Evolutionary conservation across 228 moss, liverwort and hornwort species (phyloP).

Genomic region (Sphagnum fallax): DNA sequence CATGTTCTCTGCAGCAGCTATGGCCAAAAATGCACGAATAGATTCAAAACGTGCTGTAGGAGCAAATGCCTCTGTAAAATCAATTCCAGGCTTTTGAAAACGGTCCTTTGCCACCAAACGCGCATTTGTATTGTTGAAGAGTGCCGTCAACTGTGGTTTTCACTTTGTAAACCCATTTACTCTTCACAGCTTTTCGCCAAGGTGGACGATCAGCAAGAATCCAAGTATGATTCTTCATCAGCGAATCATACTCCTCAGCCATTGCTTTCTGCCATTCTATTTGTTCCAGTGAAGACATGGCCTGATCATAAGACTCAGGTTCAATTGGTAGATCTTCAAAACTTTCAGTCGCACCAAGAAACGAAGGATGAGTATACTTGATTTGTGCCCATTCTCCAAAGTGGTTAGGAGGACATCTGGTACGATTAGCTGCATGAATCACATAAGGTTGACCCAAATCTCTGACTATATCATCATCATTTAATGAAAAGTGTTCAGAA

Average conservation of each 20-base stretch:
- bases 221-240: background rate
- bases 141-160: background rate
- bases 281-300: background rate
- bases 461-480: too few relatives aligned
- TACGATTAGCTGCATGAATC: too few relatives aligned
- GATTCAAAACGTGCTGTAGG: background rate
- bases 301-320: background rate
- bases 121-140: background rate
- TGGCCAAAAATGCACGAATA: background rate
- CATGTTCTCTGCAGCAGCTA: background rate
- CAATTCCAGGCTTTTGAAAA: background rate
- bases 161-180: conserved; percentile 1
- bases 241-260: background rate
- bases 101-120: background rate
- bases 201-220: background rate
- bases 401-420: too few relatives aligned
- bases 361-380: too few relatives aligned
- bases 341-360: too few relatives aligned
- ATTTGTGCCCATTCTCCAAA: too few relatives aligned
- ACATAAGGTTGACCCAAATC: too few relatives aligned
- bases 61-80: background rate
- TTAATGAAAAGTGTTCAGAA: too few relatives aligned
- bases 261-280: background rate
- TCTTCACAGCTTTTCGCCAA: background rate
- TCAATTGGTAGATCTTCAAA: background rate